A percentile compares a stretch with the other conserved stretches of the same genome.
Conservation (phyloP, 1,139 yeast species). For the Martiniozyma asiatica region DNA sequence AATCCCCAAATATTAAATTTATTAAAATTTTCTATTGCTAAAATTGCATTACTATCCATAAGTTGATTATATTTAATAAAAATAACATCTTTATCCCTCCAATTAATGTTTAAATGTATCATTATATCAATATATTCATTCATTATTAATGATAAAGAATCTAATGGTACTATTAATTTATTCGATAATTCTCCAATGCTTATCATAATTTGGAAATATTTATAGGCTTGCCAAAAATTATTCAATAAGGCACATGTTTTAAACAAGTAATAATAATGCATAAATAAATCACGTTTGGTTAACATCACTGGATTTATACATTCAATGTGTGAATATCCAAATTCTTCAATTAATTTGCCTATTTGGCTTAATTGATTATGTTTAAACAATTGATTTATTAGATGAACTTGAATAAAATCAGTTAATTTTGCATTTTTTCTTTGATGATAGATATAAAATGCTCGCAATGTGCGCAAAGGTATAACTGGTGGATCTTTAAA, state of each 20-base stretch:
- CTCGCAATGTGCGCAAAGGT: too few species aligned
- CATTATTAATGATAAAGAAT: neutral
- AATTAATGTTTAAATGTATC: slow-evolving; percentile 8
- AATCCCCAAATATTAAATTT: too few species aligned
- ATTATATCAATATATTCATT: slow-evolving; percentile 11
- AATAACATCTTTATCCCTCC: slow-evolving; percentile 8
- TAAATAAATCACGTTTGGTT: slow-evolving; percentile 8
- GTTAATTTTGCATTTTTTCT: neutral
- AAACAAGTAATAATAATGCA: slow-evolving; percentile 8
- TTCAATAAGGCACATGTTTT: slow-evolving; percentile 4
- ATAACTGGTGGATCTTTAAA: too few species aligned
- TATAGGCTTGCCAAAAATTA: slow-evolving; percentile 8
- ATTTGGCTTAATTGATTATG: slow-evolving; percentile 6
- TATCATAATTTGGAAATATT: slow-evolving; percentile 12
- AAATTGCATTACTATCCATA: too few species aligned
- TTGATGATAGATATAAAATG: too few species aligned
- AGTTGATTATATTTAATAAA: slow-evolving; percentile 10
- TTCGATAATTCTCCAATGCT: slow-evolving; percentile 1
- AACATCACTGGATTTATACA: slow-evolving; percentile 7
- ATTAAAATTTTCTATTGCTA: too few species aligned
- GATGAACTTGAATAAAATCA: slow-evolving; percentile 12
- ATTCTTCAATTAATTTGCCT: slow-evolving; percentile 4
- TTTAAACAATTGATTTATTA: slow-evolving; percentile 8
- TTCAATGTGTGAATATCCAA: too few species aligned
- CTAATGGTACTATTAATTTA: neutral